phyloP scores from a whole-genome alignment of 1,284 basidiomycete genomes.

The Leccinum holopus region DNA sequence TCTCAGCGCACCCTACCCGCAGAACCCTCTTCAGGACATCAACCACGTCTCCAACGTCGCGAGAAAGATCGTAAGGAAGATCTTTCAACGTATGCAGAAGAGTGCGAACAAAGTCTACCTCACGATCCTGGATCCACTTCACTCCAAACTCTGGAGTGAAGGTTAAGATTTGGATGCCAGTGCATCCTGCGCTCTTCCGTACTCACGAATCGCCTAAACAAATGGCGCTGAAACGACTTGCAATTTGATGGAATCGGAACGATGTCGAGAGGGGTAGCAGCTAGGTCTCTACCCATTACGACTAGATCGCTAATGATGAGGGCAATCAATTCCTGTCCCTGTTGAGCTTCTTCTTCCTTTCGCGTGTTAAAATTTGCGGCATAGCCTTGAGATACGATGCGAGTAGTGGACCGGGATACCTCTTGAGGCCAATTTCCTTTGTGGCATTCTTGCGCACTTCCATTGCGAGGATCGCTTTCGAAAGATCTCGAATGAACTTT shows the following conservation, averaged over 20 bases:
- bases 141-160: slow-evolving; percentile 68
- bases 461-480: slow-evolving; percentile 63
- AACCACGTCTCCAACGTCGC: slow-evolving; percentile 78
- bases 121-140: slow-evolving; percentile 85
- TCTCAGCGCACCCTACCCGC: slow-evolving; percentile 62
- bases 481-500: slow-evolving; percentile 65
- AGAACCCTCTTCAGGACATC: slow-evolving; percentile 81
- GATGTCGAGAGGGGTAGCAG: slow-evolving; percentile 53
- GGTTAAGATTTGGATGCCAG: slow-evolving; percentile 79
- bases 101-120: slow-evolving; percentile 89
- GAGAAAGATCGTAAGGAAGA: slow-evolving; percentile 88
- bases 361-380: slow-evolving; percentile 67
- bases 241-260: slow-evolving; percentile 75
- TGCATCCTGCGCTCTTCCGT: slow-evolving; percentile 84
- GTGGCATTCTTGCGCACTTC: slow-evolving; percentile 60
- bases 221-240: slow-evolving; percentile 76
- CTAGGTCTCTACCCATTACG: slow-evolving; percentile 47
- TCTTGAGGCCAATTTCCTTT: slow-evolving; percentile 52
- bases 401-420: slow-evolving; percentile 62
- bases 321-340: slow-evolving; percentile 59
- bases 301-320: slow-evolving; percentile 71
- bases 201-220: slow-evolving; percentile 90
- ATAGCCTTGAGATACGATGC: slow-evolving; percentile 77
- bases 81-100: slow-evolving; percentile 95
- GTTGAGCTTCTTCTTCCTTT: slow-evolving; percentile 60